phyloP scores from a whole-genome alignment of 805 yeast genomes.

The Torulaspora maleeae region DNA sequence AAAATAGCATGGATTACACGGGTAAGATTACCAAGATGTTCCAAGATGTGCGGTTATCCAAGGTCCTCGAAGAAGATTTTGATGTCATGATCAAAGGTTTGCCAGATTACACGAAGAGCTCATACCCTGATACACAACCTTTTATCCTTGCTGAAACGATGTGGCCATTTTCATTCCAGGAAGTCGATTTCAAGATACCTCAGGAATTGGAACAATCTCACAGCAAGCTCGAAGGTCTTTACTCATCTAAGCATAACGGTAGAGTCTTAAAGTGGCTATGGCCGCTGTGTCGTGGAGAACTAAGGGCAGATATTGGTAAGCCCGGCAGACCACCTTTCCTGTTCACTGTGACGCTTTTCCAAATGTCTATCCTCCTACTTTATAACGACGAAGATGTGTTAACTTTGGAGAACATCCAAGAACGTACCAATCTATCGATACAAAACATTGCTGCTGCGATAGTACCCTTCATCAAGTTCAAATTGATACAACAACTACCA shows the following conservation, averaged over 20 bases:
- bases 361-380: slow-evolving; percentile 80
- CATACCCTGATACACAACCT: slow-evolving; percentile 56
- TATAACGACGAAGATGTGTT: slow-evolving; percentile 54
- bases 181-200: slow-evolving; percentile 57
- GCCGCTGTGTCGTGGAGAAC: slow-evolving; percentile 89
- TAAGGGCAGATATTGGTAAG: slow-evolving; percentile 77
- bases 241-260: slow-evolving; percentile 73
- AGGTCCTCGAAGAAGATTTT: slow-evolving; percentile 55
- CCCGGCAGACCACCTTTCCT: slow-evolving; percentile 76
- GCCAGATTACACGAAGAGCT: slow-evolving; percentile 30
- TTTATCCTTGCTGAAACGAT: slow-evolving; percentile 78
- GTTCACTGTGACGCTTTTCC: slow-evolving; percentile 79
- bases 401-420: slow-evolving; percentile 55
- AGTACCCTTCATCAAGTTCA: slow-evolving; percentile 72
- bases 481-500: slow-evolving; percentile 64
- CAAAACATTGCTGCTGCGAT: slow-evolving; percentile 72
- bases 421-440: slow-evolving; percentile 61
- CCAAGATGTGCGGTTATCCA: slow-evolving; percentile 82
- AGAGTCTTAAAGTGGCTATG: slow-evolving; percentile 93
- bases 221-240: slow-evolving; percentile 62
- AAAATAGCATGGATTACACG: slow-evolving; percentile 88
- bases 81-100: slow-evolving; percentile 31
- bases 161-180: slow-evolving; percentile 65
- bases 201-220: slow-evolving; percentile 58
- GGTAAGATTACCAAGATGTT: slow-evolving; percentile 94